Conservation (phyloP, 2,329 filamentous ascomycete genomes). For the Onygenales sp. region DNA sequence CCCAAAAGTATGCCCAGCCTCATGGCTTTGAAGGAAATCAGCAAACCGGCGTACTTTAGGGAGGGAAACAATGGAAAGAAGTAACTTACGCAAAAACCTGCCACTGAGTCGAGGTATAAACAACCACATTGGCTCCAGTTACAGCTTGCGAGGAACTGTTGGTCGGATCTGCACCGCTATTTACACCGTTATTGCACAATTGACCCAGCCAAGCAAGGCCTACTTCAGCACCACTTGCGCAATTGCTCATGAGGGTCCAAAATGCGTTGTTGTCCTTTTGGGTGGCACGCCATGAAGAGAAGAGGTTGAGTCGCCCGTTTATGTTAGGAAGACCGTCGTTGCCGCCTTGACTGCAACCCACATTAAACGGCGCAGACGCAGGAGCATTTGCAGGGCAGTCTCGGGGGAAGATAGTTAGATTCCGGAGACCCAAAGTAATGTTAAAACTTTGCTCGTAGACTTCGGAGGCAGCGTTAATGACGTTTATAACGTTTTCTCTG, state of each 20-base stretch:
- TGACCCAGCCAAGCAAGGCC: slow-evolving; percentile 87
- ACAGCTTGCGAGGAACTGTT: slow-evolving; percentile 52
- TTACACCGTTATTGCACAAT: slow-evolving; percentile 45
- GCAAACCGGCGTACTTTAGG: neutral
- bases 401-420: slow-evolving; percentile 66
- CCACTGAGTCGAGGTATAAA: slow-evolving; percentile 77
- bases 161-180: slow-evolving; percentile 2
- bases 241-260: slow-evolving; percentile 80
- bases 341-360: slow-evolving; percentile 47
- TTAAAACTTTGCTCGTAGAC: slow-evolving; percentile 90
- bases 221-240: slow-evolving; percentile 69
- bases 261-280: slow-evolving; percentile 75
- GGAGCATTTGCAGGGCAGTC: slow-evolving; percentile 64
- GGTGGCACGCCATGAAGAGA: slow-evolving; percentile 78
- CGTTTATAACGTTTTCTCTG: slow-evolving; percentile 64
- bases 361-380: slow-evolving; percentile 70
- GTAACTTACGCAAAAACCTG: slow-evolving; percentile 66
- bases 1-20: slow-evolving; percentile 86
- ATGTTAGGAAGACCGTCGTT: slow-evolving; percentile 49
- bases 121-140: slow-evolving; percentile 76
- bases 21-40: slow-evolving; percentile 43
- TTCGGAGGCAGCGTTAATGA: slow-evolving; percentile 78
- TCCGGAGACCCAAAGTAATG: slow-evolving; percentile 81
- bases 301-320: slow-evolving; percentile 69
- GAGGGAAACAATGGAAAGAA: neutral